Evolutionary conservation across 2,329 filamentous ascomycete genomes (phyloP), one percentile per base, ranked within the genome.

Genomic region (Xylariaceae sp.): DNA sequence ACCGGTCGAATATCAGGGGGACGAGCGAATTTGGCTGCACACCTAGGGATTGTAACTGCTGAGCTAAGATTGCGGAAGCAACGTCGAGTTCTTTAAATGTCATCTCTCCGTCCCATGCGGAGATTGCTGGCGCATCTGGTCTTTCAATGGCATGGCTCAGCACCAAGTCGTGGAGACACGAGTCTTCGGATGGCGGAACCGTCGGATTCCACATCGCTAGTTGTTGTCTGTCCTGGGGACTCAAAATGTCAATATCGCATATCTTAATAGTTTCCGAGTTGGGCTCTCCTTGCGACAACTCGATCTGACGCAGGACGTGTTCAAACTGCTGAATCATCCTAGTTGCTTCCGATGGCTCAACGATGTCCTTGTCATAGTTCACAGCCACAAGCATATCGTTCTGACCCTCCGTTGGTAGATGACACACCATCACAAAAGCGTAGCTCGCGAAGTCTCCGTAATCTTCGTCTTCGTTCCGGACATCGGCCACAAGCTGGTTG

Each of bases 61-160:
- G 51, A 5, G 55, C 22, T 1, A 57, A 26, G 10, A 37, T 47
- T 8, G 30, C 18, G 3, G 51, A 51, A 6, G 40, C 21, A 21
- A 2, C 3, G 18, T 49, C 41, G 5, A 57, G 34, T 0, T 51
- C 40, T 16, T 30, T 13, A 30, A 44, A 57, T 19, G 51, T 57
- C 43, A 56, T 42, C 5, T 56, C 50, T 2, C 54, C 54, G 18
- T 56, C 54, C 54, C 54, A 53, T 32, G 50, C 45, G 18, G 4
- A 46, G 15, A 56, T 49, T 2, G 54, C 54, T 3, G 26, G 29
- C 3, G 46, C 30, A 15, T 45, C 12, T 10, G 54, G 54, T 3
- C 40, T 8, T 8, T 47, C 10, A 6, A 12, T 2, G 12, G 47
- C 50, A 9, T 47, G 42, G 5, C 18, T 30, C 1, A 45, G 18